A percentile compares a stretch with the other conserved stretches of the same genome.
Conservation (phyloP, 495 filamentous ascomycete species). For the Lophium mytilinum region DNA sequence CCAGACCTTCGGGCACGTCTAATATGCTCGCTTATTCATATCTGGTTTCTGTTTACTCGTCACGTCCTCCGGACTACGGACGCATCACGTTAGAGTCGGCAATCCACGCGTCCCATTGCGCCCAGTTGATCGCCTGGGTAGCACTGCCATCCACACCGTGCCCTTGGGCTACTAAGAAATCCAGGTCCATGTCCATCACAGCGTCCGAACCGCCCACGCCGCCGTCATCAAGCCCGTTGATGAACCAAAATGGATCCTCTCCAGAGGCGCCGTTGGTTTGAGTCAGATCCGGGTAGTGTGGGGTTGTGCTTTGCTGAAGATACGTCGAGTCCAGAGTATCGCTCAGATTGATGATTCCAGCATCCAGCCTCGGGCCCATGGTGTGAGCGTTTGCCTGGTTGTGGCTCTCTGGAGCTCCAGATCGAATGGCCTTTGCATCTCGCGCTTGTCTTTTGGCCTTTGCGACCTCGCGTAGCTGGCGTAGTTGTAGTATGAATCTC, state of each 20-base stretch:
- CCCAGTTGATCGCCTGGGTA: conserved; percentile 24
- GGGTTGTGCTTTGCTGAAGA: conserved; percentile 6
- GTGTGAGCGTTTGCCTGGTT: conserved; percentile 1
- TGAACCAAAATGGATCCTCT: conserved; percentile 4
- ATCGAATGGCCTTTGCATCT: neutral
- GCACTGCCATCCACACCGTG: conserved; percentile 4
- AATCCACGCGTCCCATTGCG: conserved; percentile 34
- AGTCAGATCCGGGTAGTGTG: conserved; percentile 6
- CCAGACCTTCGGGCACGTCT: no score
- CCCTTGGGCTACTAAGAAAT: conserved; percentile 25
- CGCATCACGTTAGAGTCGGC: conserved; percentile 23
- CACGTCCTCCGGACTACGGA: no score
- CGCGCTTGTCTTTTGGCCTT: conserved; percentile 22
- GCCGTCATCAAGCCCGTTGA: conserved; percentile 16
- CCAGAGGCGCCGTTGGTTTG: conserved; percentile 1
- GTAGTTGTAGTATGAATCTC: conserved; percentile 22
- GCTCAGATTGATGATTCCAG: conserved; percentile 1
- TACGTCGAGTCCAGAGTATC: conserved; percentile 7
- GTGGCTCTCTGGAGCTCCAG: neutral
- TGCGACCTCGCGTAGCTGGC: conserved; percentile 21
- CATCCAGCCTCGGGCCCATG: no score
- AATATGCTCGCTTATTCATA: no score
- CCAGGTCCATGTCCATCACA: conserved; percentile 23
- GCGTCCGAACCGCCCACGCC: neutral
- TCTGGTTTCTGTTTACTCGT: no score